These are phyloP conservation scores for Diospyros lotus DNA, from an alignment of 148 eudicot genomes.

Conservation along the genomic window DNA sequence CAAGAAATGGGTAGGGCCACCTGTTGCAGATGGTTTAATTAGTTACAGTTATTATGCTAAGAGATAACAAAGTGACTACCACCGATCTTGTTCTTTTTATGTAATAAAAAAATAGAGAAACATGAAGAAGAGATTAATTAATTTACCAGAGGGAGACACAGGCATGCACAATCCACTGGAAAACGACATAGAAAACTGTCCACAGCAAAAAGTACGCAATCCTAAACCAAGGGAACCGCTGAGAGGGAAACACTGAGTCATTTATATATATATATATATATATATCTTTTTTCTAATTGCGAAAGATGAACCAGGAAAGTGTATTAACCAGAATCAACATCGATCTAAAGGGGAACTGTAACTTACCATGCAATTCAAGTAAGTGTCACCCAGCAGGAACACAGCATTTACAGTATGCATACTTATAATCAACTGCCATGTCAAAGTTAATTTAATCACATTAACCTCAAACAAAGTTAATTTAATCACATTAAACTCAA, in stretches of 20 bases:
- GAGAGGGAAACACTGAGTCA: constrained; percentile 11
- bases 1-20: constrained; percentile 99
- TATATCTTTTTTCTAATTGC: too few relatives aligned
- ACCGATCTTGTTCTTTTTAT: neutral
- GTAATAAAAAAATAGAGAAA: neutral
- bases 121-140: neutral
- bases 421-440: constrained; percentile 56
- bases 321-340: neutral
- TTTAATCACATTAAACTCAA: too few relatives aligned
- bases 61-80: neutral
- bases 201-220: constrained; percentile 80
- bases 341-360: neutral
- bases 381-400: constrained; percentile 80
- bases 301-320: too few relatives aligned
- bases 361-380: constrained; percentile 76
- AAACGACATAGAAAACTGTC: constrained; percentile 67
- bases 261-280: too few relatives aligned
- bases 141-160: constrained; percentile 63
- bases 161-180: constrained; percentile 84
- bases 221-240: constrained; percentile 94
- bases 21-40: constrained; percentile 27
- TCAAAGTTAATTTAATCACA: neutral
- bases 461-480: too few relatives aligned
- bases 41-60: too few relatives aligned
- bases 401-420: constrained; percentile 89